Evolutionary conservation across 192 early-diverging fungal genomes (phyloP), one percentile per base, ranked within the genome.

Genomic region (Rhizophagus prolifer): DNA sequence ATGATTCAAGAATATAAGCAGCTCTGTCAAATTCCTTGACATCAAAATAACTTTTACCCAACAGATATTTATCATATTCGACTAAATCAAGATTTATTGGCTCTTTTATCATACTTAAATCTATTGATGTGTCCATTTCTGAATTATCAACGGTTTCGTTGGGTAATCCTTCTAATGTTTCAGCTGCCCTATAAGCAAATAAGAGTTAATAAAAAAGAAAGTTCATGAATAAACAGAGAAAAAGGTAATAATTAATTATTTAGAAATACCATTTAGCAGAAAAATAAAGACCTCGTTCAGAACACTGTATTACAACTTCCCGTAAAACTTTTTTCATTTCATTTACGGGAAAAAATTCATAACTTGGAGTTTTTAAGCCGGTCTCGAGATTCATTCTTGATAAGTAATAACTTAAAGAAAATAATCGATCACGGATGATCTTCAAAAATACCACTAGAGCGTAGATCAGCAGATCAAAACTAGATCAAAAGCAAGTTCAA

Each of bases 21-120:
- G 86, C 90, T 8, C 89, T 86, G 78, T 93, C 91, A 74, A 88
- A 92, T 74, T 95, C 91, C 70, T 89, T 86, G 58, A 91, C 74
- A 25, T 93, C 90, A 75, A 94, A 95, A 34, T 90, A 88, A 14
- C 92, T 79, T 76, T 92, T 92, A 23, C 92, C 91, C 70, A 91
- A 82, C 31, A 89, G 70, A 46, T 87, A 87, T 46, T 82, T 87
- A 58, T 90, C 86, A 38, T 84, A 77, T 68, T 50, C 58, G 9
- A 36, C 58, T 38, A n/a, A 54, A 36, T 62, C 73, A 14, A 71
- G 2, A 65, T 30, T 36, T 25, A 30, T 69, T 41, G 50, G 6
- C 6, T 70, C 28, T 73, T 38, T 8, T 6, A 21, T 78, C 44
- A 44, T 19, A 50, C 9, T 50, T 54, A 23, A 26, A 70, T 50